phyloP scores from a whole-genome alignment of 148 eudicot species.

The Vaccinium vitisidaea region DNA sequence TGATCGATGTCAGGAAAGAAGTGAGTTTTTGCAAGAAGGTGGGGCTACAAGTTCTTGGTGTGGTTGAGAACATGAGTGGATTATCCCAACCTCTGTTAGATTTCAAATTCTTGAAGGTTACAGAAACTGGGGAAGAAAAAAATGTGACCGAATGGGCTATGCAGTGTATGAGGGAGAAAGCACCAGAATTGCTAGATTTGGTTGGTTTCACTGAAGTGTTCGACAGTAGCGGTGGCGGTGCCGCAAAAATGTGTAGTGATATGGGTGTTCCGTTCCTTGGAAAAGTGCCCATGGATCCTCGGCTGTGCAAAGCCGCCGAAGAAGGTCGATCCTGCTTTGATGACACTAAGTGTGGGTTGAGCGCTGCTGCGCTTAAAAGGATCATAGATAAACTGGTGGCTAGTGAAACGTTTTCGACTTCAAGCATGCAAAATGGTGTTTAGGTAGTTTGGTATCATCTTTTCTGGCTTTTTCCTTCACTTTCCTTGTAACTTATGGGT shows the following conservation, averaged over 20 bases:
- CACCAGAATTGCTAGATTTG: conserved; percentile 71
- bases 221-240: conserved; percentile 88
- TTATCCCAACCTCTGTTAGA: conserved; percentile 55
- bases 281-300: conserved; percentile 83
- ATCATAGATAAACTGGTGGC: conserved; percentile 57
- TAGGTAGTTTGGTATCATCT: conserved; percentile 9
- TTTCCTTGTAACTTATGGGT: background rate
- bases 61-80: conserved; percentile 96
- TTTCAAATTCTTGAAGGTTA: conserved; percentile 46
- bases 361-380: conserved; percentile 60
- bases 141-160: conserved; percentile 71
- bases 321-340: conserved; percentile 86
- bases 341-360: conserved; percentile 49
- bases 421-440: conserved; percentile 25
- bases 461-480: background rate
- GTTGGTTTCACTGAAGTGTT: conserved; percentile 62
- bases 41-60: conserved; percentile 72
- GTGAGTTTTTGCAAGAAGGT: conserved; percentile 87
- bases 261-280: conserved; percentile 87
- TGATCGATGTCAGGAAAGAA: conserved; percentile 83
- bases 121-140: conserved; percentile 44
- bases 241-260: conserved; percentile 70
- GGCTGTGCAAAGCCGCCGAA: conserved; percentile 84
- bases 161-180: conserved; percentile 47
- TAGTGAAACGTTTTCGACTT: background rate